These are phyloP conservation scores for Medicago truncatula DNA, from an alignment of 306 rosid species.

Conservation along the genomic window DNA sequence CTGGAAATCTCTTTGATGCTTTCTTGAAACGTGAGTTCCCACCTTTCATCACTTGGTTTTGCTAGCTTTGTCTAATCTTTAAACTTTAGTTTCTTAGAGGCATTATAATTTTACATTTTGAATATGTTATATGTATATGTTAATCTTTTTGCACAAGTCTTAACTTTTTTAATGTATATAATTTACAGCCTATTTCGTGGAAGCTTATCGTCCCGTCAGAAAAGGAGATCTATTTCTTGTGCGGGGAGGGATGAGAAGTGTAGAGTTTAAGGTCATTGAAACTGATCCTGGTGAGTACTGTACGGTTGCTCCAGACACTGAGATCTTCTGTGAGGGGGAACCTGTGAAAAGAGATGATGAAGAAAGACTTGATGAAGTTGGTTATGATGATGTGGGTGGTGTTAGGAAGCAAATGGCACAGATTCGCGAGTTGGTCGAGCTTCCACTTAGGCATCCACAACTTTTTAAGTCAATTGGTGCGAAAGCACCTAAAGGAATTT, in stretches of 20 bases:
- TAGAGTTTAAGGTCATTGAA: slow-evolving; percentile 76
- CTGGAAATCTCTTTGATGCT: slow-evolving; percentile 63
- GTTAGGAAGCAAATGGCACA: slow-evolving; percentile 80
- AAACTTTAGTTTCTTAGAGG: slow-evolving; percentile 4
- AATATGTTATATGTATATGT: slow-evolving; percentile 34
- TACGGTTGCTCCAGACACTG: slow-evolving; percentile 73
- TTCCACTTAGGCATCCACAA: slow-evolving; percentile 73
- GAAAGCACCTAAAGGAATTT: slow-evolving; percentile 74
- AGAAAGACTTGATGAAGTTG: slow-evolving; percentile 67
- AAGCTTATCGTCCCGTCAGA: slow-evolving; percentile 73
- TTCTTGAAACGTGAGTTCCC: slow-evolving; percentile 61
- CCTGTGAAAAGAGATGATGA: slow-evolving; percentile 73
- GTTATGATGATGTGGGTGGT: slow-evolving; percentile 78
- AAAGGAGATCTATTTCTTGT: slow-evolving; percentile 74
- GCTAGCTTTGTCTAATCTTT: neutral
- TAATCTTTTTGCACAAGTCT: slow-evolving; percentile 33
- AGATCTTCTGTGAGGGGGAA: slow-evolving; percentile 68
- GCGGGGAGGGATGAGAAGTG: slow-evolving; percentile 74
- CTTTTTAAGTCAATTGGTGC: slow-evolving; percentile 74
- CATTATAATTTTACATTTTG: neutral
- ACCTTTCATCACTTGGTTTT: slow-evolving; percentile 9
- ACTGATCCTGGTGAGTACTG: slow-evolving; percentile 71
- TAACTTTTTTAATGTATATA: slow-evolving; percentile 18
- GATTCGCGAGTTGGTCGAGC: slow-evolving; percentile 72
- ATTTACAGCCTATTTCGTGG: slow-evolving; percentile 68